Evolutionary conservation across 495 filamentous ascomycete species (phyloP), one percentile per base, ranked within the genome.

Genomic region (Chaetomium cochliodes): DNA sequence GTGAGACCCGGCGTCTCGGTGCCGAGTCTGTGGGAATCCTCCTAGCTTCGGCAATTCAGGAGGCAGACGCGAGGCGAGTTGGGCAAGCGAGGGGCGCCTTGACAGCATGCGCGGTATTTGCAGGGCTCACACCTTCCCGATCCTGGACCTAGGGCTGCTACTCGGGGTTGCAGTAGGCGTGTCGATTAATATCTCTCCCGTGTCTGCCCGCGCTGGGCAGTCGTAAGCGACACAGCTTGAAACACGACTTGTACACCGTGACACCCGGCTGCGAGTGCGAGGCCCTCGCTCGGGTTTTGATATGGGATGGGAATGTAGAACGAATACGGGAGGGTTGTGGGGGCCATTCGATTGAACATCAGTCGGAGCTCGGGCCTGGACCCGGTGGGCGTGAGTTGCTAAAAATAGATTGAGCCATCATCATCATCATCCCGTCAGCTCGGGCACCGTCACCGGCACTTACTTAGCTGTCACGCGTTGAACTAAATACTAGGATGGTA

Each of bases 171-270:
- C 55, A 58, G 37, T 25, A 26, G 33, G 55, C 13, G 12, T 16
- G 55, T 25, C 55, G 22, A 58, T 58, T 58, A 58, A 58, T 58
- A 42, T 58, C 42, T 16, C 20, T 44, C 55, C 55, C 55, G 39
- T n/a, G n/a, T 44, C 55, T 26, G 12, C 55, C 55, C 55, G 33
- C 39, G 6, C 22, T 39, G 15, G 53, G 13, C 33, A 39, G 53
- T 58, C 55, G 39, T 58, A 58, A 58, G 55, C 55, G 39, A 44
- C 55, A 44, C 37, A 26, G 55, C 55, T 58, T 58, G 55, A 58
- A 58, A 58, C 55, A 58, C 55, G 55, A 58, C 55, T 42, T 33
- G 39, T 30, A 20, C 15, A n/a, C 33, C 33, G 54, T 22, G 37
- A 33, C 54, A 42, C 13, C 54, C 33, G 37, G 11, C 37, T 23